These are phyloP conservation scores for Alternaria sp. DNA, from an alignment of 2,329 filamentous ascomycete species.

Conservation along the genomic window DNA sequence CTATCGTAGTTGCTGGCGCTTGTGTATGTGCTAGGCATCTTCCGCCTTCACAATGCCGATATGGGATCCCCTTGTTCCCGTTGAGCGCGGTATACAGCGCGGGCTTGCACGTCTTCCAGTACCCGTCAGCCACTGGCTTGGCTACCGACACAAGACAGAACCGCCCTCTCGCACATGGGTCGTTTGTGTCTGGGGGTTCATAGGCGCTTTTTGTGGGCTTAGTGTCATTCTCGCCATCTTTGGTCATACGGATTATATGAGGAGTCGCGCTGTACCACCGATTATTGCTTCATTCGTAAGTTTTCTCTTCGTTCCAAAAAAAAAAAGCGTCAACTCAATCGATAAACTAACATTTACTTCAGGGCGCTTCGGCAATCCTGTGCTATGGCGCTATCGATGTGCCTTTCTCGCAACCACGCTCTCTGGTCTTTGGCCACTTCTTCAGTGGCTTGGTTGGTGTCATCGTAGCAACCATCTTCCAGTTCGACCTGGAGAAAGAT, in stretches of 20 bases:
- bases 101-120: constrained; percentile 63
- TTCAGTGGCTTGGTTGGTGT: constrained; percentile 57
- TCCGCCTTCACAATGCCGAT: constrained; percentile 27
- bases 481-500: constrained; percentile 45
- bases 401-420: constrained; percentile 57
- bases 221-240: constrained; percentile 53
- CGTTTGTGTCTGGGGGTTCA: constrained; percentile 54
- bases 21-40: not conserved
- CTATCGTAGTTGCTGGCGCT: not conserved
- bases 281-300: constrained; percentile 54
- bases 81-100: constrained; percentile 40
- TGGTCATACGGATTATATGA: constrained; percentile 52
- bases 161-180: constrained; percentile 39
- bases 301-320: not conserved
- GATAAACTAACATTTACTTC: not conserved
- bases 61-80: constrained; percentile 39
- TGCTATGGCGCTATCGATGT: constrained; percentile 57
- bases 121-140: constrained; percentile 73
- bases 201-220: constrained; percentile 56
- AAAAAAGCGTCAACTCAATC: not conserved
- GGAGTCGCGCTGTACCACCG: constrained; percentile 51
- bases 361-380: constrained; percentile 58
- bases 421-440: constrained; percentile 56
- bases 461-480: constrained; percentile 55
- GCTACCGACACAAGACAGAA: constrained; percentile 48